Evolutionary conservation across 805 yeast genomes (phyloP), one percentile per base, ranked within the genome.

Genomic region (Wickerhamia fluorescens): DNA sequence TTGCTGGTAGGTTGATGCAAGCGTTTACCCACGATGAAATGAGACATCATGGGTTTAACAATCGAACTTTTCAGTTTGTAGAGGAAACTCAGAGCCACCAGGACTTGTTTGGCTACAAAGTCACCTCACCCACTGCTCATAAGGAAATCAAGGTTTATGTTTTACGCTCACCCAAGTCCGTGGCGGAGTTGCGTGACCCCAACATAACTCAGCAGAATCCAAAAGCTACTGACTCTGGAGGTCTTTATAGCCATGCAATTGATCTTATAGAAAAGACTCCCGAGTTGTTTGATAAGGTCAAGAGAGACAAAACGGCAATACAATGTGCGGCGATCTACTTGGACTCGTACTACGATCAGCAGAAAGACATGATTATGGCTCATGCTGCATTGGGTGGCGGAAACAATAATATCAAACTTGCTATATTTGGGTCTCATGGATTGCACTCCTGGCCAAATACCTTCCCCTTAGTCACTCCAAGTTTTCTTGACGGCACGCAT

Each of bases 301-400:
- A 80, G 4, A 73, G 73, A 0, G 76, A 77, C 0, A 55, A 58
- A 6, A 64, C 69, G 6, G 78, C 79, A 2, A 69, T 69, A 3
- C 84, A 83, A 44, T 94, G 92, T 14, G 96, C 97, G 0, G 89
- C 83, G 14, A 65, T 89, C 51, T 79, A 76, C 41, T 51, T 87
- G 41, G 98, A 92, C 56, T 68, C 94, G 1, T 87, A 80, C 47
- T 92, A 86, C 82, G 94, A 88, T 51, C 53, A 61, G 2, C 44
- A 56, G 23, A 54, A 58, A 18, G 63, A 74, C 12, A 56, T 82
- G 38, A 76, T 92, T 27, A 52, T 75, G 20, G 85, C 86, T 2
- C 97, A 92, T 57, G 96, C 96, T 2, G 97, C 97, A 0, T 58
- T 89, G 11, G 97, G 97, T 25, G 97, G 97, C 16, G 92, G 92